These are phyloP conservation scores for Venturiaceae sp. DNA, from an alignment of 2,329 filamentous ascomycete genomes.

Conservation along the genomic window DNA sequence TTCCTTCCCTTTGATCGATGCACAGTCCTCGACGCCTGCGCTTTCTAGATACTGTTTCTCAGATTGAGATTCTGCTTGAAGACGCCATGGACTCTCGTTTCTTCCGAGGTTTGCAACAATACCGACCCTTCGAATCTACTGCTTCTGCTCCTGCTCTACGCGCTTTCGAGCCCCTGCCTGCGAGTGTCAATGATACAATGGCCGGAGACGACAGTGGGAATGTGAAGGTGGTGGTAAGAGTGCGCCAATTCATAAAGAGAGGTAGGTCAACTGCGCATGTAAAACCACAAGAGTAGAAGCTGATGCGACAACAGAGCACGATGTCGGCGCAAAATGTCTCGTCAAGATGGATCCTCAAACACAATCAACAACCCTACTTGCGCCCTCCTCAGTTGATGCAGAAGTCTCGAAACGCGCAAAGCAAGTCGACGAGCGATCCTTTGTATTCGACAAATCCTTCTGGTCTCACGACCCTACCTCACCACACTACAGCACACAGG, in stretches of 20 bases:
- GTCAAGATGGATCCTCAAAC: conserved; percentile 84
- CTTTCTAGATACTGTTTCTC: background rate
- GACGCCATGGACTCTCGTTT: conserved; percentile 13
- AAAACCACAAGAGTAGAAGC: background rate
- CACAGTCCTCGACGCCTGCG: background rate
- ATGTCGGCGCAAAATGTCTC: conserved; percentile 72
- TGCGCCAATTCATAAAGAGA: conserved; percentile 68
- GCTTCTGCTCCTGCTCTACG: conserved; percentile 73
- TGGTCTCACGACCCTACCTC: conserved; percentile 83
- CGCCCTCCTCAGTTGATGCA: conserved; percentile 48
- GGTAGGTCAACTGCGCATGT: conserved; percentile 41
- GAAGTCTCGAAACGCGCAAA: conserved; percentile 54
- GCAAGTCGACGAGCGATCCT: conserved; percentile 75
- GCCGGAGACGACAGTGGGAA: conserved; percentile 33
- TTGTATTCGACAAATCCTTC: conserved; percentile 96
- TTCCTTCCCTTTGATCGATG: background rate
- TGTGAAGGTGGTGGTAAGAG: conserved; percentile 72
- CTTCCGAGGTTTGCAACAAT: conserved; percentile 13
- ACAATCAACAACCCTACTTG: conserved; percentile 72
- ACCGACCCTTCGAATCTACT: conserved; percentile 39
- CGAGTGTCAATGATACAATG: background rate
- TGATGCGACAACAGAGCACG: conserved; percentile 51
- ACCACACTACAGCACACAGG: conserved; percentile 81
- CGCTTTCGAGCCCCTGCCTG: background rate
- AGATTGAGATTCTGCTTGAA: background rate